These are phyloP conservation scores for Eucalyptus fibrosa DNA, from an alignment of 345 rosid species.

Conservation along the genomic window DNA sequence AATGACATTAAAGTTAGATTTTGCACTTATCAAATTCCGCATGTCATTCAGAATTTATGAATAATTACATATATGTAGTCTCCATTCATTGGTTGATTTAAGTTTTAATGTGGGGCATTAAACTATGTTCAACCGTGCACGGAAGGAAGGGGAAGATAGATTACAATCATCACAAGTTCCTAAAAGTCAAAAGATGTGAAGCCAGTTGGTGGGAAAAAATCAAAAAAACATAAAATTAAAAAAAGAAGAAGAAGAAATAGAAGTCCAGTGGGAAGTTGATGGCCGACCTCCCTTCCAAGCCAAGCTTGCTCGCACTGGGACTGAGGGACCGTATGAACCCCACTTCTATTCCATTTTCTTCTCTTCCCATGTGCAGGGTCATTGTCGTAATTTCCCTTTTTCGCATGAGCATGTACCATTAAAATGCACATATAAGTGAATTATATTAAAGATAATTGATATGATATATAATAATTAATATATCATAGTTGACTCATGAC, in stretches of 20 bases:
- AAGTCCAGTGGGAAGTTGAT: not conserved
- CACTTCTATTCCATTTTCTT: not conserved
- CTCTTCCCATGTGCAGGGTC: not conserved
- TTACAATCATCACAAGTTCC: not conserved
- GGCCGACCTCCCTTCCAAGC: not conserved
- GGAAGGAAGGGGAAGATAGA: not conserved
- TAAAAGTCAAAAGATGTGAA: not conserved
- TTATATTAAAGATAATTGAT: too few species aligned
- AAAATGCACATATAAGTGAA: too few species aligned
- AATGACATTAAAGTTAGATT: not conserved
- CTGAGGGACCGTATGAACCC: not conserved
- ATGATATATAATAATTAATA: too few species aligned
- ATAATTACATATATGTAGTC: not conserved
- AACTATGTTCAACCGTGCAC: not conserved
- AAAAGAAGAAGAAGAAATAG: not conserved
- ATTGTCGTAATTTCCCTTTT: not conserved
- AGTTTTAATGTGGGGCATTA: not conserved
- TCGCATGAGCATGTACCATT: accelerated
- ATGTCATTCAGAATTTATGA: not conserved
- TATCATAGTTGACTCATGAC: too few species aligned
- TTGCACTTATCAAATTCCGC: not conserved
- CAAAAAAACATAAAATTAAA: not conserved
- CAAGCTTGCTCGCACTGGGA: not conserved
- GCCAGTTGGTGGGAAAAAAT: not conserved
- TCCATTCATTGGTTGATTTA: not conserved